phyloP scores from a whole-genome alignment of 192 early-diverging fungal species.

The Coemansia sp. region DNA sequence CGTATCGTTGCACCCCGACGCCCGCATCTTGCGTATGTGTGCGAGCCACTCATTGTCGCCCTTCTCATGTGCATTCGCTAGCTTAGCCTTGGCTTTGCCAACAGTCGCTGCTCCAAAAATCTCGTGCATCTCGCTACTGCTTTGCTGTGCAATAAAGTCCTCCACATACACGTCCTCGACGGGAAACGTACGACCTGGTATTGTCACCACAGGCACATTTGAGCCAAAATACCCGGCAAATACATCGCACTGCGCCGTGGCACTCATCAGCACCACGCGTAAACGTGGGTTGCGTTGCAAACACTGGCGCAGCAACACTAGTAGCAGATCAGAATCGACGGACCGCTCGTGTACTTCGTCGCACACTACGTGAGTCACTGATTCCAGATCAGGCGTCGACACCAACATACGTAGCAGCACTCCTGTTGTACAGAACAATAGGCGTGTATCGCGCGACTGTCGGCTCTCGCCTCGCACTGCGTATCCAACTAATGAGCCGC shows the following conservation, averaged over 20 bases:
- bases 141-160: conserved; percentile 21
- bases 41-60: conserved; percentile 6
- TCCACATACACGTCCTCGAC: conserved; percentile 64
- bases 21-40: neutral
- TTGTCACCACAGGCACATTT: conserved; percentile 58
- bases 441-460: conserved; percentile 49
- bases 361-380: conserved; percentile 62
- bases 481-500: conserved; percentile 48
- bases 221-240: conserved; percentile 77
- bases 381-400: conserved; percentile 14
- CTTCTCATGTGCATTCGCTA: neutral
- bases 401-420: conserved; percentile 62
- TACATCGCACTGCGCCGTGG: conserved; percentile 75
- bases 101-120: conserved; percentile 14
- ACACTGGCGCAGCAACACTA: conserved; percentile 71
- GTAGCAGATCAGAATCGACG: conserved; percentile 76
- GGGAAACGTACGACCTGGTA: conserved; percentile 77
- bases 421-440: conserved; percentile 68
- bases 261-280: conserved; percentile 87
- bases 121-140: neutral
- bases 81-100: conserved; percentile 9
- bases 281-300: conserved; percentile 55
- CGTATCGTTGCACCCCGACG: neutral
- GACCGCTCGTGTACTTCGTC: conserved; percentile 89
- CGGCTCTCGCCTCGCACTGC: conserved; percentile 70